These are phyloP conservation scores for Chaetomidium leptoderma DNA, from an alignment of 495 filamentous ascomycete species.

Conservation along the genomic window DNA sequence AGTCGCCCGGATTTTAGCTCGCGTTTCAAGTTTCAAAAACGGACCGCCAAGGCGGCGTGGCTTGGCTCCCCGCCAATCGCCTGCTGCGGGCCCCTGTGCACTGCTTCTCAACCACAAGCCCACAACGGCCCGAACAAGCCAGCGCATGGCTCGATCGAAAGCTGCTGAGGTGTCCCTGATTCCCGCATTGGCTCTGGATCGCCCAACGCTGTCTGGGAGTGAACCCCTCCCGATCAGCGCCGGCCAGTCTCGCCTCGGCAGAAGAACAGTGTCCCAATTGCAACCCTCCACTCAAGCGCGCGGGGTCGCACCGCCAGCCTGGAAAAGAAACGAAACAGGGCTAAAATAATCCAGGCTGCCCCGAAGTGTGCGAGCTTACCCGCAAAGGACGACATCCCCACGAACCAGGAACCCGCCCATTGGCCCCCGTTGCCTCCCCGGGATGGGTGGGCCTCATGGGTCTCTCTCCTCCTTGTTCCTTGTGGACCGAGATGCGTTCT, in stretches of 20 bases:
- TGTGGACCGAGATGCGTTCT: not conserved
- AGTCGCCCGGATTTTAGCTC: conserved; percentile 7
- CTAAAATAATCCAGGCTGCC: not conserved
- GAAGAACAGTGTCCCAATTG: conserved; percentile 3
- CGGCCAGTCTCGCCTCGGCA: conserved; percentile 1
- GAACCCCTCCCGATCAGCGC: conserved; percentile 6
- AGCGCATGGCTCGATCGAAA: not conserved
- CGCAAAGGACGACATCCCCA: not conserved
- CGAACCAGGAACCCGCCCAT: conserved; percentile 3
- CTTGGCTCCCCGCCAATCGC: conserved; percentile 10
- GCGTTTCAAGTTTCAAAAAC: conserved; percentile 17
- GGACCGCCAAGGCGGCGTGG: conserved; percentile 12
- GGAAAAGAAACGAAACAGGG: not conserved
- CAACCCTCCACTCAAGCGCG: not conserved
- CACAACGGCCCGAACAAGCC: not conserved
- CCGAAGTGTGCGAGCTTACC: conserved; percentile 1
- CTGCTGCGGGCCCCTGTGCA: conserved; percentile 11
- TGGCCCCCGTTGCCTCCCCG: not conserved
- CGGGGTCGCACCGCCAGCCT: not conserved
- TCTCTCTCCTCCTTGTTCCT: not conserved
- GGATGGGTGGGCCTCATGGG: conserved; percentile 1
- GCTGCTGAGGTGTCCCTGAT: not conserved
- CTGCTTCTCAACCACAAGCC: not conserved
- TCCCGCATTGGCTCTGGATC: conserved; percentile 5
- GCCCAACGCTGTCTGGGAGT: not conserved